Base-by-base conservation (phyloP, 2,329 filamentous ascomycete genomes). In the Fusarium abutilonis region DNA sequence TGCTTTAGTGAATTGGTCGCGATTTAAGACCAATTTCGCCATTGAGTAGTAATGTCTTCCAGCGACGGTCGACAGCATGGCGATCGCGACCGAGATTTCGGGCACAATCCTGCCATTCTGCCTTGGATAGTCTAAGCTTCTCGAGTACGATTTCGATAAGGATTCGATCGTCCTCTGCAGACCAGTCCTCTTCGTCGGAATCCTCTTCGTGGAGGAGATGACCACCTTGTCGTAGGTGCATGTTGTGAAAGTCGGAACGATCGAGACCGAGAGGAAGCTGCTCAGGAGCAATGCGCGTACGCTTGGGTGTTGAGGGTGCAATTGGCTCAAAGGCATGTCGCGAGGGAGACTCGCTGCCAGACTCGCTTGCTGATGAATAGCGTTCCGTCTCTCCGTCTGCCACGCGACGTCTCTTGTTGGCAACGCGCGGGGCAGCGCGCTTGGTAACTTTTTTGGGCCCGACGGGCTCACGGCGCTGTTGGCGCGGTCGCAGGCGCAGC, bases 81-180 rank as follows among this genome's bases (percentile, higher is more conserved):
- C 83, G 78, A 74, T 88, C 85, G 67, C 83, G 85, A 60, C 87
- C 86, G 8, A 89, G 77, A 64, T 80, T 86, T 56, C 85, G 80
- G 39, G 86, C 87, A 72, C 86, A 89, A 70, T 89, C 86, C 56
- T 88, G 84, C 87, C 86, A 89, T 55, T 89, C 86, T 46, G 81
- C 79, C 74, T 86, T 88, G 66, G 82, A 83, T 19, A 90, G 79
- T 74, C 83, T 84, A 52, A 89, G 79, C 77, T 89, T 89, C 71
- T 88, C 86, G 6, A 89, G 78, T 35, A 90, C 85, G 15, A 89
- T 79, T 74, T 89, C 86, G n/a, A 89, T 84, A 2, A 90, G 78
- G 54, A 88, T 79, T 54, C 85, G 80, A 72, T 89, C 87, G 60
- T 89, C 86, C 62, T 89, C 86, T 3, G 79, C 78, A 56, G 81